phyloP scores from a whole-genome alignment of 257 asterid species.

The Anisodus acutangulus region DNA sequence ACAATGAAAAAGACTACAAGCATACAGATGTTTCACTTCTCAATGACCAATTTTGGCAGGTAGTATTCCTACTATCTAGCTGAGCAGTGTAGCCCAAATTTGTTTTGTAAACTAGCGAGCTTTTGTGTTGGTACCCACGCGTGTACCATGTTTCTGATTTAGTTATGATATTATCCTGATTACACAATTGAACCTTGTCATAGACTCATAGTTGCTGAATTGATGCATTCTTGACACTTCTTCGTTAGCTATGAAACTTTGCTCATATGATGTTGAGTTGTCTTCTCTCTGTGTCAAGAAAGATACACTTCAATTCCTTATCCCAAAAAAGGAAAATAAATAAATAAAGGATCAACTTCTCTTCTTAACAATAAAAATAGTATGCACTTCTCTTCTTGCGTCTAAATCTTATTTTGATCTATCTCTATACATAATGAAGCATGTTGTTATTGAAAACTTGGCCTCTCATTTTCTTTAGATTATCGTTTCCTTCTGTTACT shows the following conservation, averaged over 20 bases:
- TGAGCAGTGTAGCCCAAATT: neutral
- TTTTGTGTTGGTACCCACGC: neutral
- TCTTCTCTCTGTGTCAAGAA: constrained; percentile 16
- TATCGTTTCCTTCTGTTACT: constrained; percentile 47
- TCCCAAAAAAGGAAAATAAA: neutral
- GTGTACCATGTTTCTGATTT: neutral
- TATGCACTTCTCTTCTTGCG: neutral
- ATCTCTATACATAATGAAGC: neutral
- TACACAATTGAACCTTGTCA: constrained; percentile 20
- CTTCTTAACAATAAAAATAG: neutral
- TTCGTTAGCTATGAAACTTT: neutral
- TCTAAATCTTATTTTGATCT: neutral
- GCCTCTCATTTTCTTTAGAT: constrained; percentile 33
- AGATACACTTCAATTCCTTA: neutral
- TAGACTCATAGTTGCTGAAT: neutral
- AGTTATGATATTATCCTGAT: neutral
- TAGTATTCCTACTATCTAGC: constrained; percentile 13
- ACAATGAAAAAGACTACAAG: neutral
- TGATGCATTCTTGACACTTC: neutral
- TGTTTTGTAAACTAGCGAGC: neutral
- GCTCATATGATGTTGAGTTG: neutral
- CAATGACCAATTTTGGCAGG: neutral
- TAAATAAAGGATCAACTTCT: neutral
- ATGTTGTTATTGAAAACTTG: neutral
- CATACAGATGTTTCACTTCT: neutral